Base-by-base conservation (phyloP, 2,329 filamentous ascomycete species). In the Byssothecium circinans region DNA sequence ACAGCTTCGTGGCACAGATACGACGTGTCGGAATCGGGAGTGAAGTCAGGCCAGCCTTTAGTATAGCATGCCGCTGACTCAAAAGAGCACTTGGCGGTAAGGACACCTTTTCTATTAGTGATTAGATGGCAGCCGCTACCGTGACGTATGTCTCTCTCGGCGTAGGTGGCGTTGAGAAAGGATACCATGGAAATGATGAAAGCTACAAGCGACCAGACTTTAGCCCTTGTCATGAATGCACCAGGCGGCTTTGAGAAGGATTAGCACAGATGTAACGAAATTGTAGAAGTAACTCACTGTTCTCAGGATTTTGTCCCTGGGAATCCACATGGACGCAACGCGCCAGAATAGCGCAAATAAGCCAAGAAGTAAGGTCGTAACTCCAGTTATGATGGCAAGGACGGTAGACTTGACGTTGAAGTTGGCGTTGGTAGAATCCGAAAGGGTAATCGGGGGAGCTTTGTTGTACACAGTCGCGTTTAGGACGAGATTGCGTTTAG, bases 11-110 rank as follows among this genome's bases (percentile, higher is more conserved):
- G 36, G n/a, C 22, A 39, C 14, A 39, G 18, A 18, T n/a, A 10
- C 8, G 8, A 12, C 4, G 20, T n/a, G 19, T 22, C 20, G 19
- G 15, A 25, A 20, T 15, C 20, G 20, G 20, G 19, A 15, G 14
- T 6, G n/a, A 23, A n/a, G 25, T 25, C 20, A 2, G 41, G 32
- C 41, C 33, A 43, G 37, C 17, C 14, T 19, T 36, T n/a, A 7
- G 41, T 43, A 14, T 43, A 29, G 20, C 41, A 43, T 4, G 41
- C 41, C 6, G 41, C 41, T 14, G 41, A 37, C 18, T 43, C 41
- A 4, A 29, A 14, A 11, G 41, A 36, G 32, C 41, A 37, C 18
- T 36, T 43, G 10, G 41, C 41, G 18, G 14, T 2, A 6, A 18
- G 15, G 2, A 19, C 11, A 8, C 41, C 41, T 37, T 36, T 43